A percentile compares a stretch with the other conserved stretches of the same genome.
These are phyloP conservation scores for Pilasporangium apinafurcum DNA, from an alignment of 352 stramenopile species.

Conservation along the genomic window DNA sequence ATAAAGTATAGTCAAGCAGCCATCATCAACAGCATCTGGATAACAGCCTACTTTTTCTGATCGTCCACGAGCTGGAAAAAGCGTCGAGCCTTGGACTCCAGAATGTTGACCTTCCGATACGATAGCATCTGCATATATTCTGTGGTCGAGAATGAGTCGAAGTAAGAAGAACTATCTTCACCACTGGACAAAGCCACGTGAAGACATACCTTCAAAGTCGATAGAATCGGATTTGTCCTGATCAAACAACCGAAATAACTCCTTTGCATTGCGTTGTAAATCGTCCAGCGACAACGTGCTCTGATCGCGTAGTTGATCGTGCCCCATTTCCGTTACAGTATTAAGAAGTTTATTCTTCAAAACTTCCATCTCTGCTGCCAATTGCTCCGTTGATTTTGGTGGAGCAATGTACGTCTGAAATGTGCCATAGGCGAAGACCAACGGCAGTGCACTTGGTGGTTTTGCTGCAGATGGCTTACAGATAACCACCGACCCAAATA, in stretches of 20 bases:
- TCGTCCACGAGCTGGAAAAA: conserved; percentile 71
- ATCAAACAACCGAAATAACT: conserved; percentile 71
- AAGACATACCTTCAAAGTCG: conserved; percentile 47
- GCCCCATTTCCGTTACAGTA: conserved; percentile 45
- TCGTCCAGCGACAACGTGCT: conserved; percentile 30
- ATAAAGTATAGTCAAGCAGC: background rate
- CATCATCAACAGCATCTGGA: background rate
- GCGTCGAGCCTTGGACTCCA: conserved; percentile 60
- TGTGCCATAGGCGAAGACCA: conserved; percentile 48
- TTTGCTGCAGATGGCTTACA: conserved; percentile 53
- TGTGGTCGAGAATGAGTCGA: conserved; percentile 8
- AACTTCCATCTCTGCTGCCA: conserved; percentile 37
- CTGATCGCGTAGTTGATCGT: conserved; percentile 19
- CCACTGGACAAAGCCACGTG: background rate
- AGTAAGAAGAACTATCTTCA: background rate
- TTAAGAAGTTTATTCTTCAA: conserved; percentile 34
- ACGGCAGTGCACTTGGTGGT: conserved; percentile 31
- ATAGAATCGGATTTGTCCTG: conserved; percentile 72
- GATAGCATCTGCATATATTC: conserved; percentile 78
- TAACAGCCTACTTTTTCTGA: conserved; percentile 50
- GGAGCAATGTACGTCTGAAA: conserved; percentile 52
- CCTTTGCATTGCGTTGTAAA: conserved; percentile 41
- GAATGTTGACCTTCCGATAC: conserved; percentile 54
- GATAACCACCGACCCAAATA: conserved; percentile 41
- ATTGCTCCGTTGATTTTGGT: conserved; percentile 35